Percentiles rank a stretch among this genome's conserved stretches.
Conservation (phyloP, 345 rosid species). For the Hypericum androsaemum region DNA sequence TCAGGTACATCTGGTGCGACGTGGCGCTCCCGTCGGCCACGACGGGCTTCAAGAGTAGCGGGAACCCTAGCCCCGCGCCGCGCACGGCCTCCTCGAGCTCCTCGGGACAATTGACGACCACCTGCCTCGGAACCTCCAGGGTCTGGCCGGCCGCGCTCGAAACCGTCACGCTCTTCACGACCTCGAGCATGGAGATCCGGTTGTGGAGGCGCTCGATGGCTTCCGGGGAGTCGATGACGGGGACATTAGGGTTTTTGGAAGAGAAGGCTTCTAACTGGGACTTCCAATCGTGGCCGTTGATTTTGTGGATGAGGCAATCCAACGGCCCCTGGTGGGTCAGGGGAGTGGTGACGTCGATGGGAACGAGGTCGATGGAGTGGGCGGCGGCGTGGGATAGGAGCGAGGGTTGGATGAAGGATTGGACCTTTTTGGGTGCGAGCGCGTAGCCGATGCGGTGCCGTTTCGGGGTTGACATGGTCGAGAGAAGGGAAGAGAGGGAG, state of each 20-base stretch:
- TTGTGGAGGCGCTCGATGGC: conserved; percentile 33
- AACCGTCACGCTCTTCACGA: conserved; percentile 24
- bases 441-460: conserved; percentile 39
- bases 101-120: conserved; percentile 26
- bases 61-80: conserved; percentile 31
- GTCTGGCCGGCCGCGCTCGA: conserved; percentile 13
- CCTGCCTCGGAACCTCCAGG: conserved; percentile 35
- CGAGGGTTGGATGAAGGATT: conserved; percentile 40
- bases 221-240: conserved; percentile 38
- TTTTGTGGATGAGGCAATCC: conserved; percentile 54
- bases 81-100: conserved; percentile 17
- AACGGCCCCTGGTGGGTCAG: conserved; percentile 45
- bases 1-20: conserved; percentile 41
- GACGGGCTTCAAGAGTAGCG: conserved; percentile 45
- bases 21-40: conserved; percentile 40
- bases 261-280: conserved; percentile 29
- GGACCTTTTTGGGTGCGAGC: conserved; percentile 36
- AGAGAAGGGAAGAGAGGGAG: neutral
- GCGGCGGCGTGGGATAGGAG: conserved; percentile 28
- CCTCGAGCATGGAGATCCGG: conserved; percentile 51
- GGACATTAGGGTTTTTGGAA: conserved; percentile 28
- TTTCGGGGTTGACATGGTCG: neutral
- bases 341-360: conserved; percentile 33
- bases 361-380: conserved; percentile 32
- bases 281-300: conserved; percentile 40